A percentile compares a stretch with the other conserved stretches of the same genome.
These are phyloP conservation scores for Tolypocladium tundrense DNA, from an alignment of 2,329 filamentous ascomycete species.

Conservation along the genomic window DNA sequence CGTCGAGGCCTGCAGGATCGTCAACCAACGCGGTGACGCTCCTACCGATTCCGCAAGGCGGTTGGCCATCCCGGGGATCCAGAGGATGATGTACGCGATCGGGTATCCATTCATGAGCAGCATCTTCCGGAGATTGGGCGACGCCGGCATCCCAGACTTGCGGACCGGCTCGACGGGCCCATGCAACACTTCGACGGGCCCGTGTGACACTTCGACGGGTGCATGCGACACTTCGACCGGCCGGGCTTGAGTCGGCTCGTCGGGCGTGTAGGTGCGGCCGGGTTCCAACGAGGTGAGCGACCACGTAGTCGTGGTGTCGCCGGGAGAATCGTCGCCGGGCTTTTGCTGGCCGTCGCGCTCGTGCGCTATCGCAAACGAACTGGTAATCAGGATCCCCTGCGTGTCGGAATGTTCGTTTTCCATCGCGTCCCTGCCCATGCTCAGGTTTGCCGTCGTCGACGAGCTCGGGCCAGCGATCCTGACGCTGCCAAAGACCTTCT, in stretches of 20 bases:
- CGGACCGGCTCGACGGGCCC: not conserved
- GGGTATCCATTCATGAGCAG: conserved; percentile 27
- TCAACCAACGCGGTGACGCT: conserved; percentile 10
- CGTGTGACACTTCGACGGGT: not conserved
- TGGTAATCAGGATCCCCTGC: conserved; percentile 3
- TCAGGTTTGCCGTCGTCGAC: not conserved
- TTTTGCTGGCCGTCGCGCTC: not conserved
- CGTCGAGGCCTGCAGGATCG: conserved; percentile 22
- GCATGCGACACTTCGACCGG: not conserved
- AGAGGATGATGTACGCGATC: conserved; percentile 25
- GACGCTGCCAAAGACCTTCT: conserved; percentile 4
- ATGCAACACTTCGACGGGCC: not conserved
- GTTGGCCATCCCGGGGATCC: conserved; percentile 26
- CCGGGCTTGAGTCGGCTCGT: not conserved
- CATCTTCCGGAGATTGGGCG: conserved; percentile 16
- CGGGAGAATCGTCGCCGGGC: not conserved
- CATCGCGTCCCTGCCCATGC: not conserved
- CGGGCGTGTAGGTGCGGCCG: not conserved
- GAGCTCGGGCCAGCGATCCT: not conserved
- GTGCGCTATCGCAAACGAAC: conserved; percentile 1
- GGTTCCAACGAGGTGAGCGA: not conserved
- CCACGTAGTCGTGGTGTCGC: not conserved
- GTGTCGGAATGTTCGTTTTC: not conserved
- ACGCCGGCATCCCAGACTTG: conserved; percentile 2
- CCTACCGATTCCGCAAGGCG: conserved; percentile 17